Base-by-base conservation (phyloP, 192 early-diverging fungal genomes). In the Gryganskiella cystojenkinii region DNA sequence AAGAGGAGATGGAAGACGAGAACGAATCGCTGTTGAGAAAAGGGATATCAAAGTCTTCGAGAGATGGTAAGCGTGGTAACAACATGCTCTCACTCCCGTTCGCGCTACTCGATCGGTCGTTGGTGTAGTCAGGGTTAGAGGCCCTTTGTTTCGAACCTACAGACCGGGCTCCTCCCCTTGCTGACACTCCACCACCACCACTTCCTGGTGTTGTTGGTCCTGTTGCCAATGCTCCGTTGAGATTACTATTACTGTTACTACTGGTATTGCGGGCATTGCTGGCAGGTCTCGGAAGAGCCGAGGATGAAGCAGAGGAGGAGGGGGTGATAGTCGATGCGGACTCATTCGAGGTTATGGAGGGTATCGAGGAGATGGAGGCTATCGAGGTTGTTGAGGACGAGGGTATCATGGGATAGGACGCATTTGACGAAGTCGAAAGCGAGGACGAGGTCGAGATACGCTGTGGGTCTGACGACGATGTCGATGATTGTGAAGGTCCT, bases 21-120 rank as follows among this genome's bases (percentile, higher is more conserved):
- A 24, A 55, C n/a, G 46, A 20, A 7, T 71, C 70, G 61, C 31
- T 34, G 22, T 10, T 52, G 52, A 71, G 43, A 44, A 71, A 71
- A 44, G 70, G 70, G 44, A 76, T 34, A 25, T 76, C 72, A 68
- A 76, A 45, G 56, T 76, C 72, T 3, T 76, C 72, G 22, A 74
- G 57, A 4, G 42, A 24, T 4, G 72, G 65, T 31, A 76, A 45
- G n/a, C 51, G 60, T 14, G 56, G 65, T 10, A 58, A 53, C 25
- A 76, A 31, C 25, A 67, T 44, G 17, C 20, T 33, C 20, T 42
- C 45, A 34, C 43, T 67, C 31, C 27, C 45, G 30, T 46, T 30
- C 8, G 11, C 40, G 19, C 17, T 67, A 30, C 3, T 9, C 37
- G 37, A 13, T 3, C 34, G 19, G 44, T 24, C 56, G 62, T 47